phyloP scores from a whole-genome alignment of 805 yeast genomes.

The Saturnispora dispora region DNA sequence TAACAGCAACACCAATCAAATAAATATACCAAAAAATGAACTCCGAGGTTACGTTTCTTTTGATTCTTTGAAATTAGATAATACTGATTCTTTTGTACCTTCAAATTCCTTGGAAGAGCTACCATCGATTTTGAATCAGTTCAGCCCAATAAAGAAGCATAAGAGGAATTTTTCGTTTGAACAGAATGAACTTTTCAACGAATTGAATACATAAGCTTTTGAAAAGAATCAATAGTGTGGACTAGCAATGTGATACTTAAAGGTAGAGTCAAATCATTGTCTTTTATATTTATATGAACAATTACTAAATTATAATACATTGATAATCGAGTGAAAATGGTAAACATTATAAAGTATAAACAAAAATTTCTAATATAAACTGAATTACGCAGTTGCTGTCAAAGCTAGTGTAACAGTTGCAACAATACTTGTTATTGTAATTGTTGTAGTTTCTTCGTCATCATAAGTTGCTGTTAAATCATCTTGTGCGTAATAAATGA shows the following conservation, averaged over 20 bases:
- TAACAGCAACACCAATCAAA: background rate
- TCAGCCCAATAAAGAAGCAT: conserved; percentile 4
- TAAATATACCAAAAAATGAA: conserved; percentile 9
- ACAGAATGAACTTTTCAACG: conserved; percentile 41
- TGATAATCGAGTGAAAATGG: background rate
- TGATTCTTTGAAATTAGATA: conserved; percentile 27
- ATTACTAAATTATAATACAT: background rate
- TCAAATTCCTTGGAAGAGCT: background rate
- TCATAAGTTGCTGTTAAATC: conserved; percentile 18
- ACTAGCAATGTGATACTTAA: too few relatives aligned
- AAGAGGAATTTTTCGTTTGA: conserved; percentile 41
- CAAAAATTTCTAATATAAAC: background rate
- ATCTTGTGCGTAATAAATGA: conserved; percentile 30
- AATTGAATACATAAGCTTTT: conserved; percentile 26
- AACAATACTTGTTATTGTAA: conserved; percentile 26
- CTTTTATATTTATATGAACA: background rate
- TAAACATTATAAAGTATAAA: background rate
- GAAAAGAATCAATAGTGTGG: background rate
- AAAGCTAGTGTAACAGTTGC: conserved; percentile 26
- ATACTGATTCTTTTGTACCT: background rate
- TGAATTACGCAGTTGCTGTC: background rate
- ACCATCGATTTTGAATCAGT: background rate
- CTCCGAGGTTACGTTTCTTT: conserved; percentile 31
- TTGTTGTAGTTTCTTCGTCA: conserved; percentile 24
- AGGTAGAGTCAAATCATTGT: background rate